Evolutionary conservation across 176 grass and related monocot genomes (phyloP), one percentile per base, ranked within the genome.

Genomic region (Dendrocalamus sinicus): DNA sequence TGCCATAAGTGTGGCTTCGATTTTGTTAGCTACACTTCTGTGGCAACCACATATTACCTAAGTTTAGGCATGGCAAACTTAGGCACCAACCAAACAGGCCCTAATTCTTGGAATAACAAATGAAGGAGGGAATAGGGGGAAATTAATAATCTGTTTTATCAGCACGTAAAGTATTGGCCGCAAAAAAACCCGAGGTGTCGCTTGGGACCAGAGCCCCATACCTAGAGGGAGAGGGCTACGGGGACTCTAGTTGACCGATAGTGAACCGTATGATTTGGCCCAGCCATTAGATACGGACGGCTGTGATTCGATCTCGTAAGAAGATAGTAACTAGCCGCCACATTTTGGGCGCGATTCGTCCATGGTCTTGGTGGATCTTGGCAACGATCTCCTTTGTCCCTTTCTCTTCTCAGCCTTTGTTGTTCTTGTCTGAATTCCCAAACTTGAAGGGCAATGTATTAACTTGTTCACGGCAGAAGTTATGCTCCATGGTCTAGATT

Each of bases 241-340:
- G 3, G 62, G 73, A n/a, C 64, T 0, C 7, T 2, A 7, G 12
- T 88, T 88, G 86, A 88, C 86, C 26, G 3, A 61, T 46, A 17
- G 6, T 0, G 0, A 4, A 5, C 84, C 55, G 57, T 73, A 22
- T 57, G 76, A 86, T 86, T 4, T 0, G 1, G 39, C 0, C 0
- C 0, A 1, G 14, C 0, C 6, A 16, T 4, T 7, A 1, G 1
- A 8, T 7, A 26, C 0, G 40, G 2, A 78, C 53, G 52, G 75
- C 52, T 8, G 2, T 2, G 53, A 79, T 71, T n/a, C 41, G 28
- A 12, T 26, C 53, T 9, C 76, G 28, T 23, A 10, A 32, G 16
- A 5, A 28, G 30, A 41, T 4, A 6, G 4, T 8, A 52, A 24
- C 12, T 22, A 7, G 26, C 39, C 37, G 17, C 53, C 12, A 43